Base-by-base conservation (phyloP, 1,284 basidiomycete genomes). In the Leucocoprinus gongylophorus region DNA sequence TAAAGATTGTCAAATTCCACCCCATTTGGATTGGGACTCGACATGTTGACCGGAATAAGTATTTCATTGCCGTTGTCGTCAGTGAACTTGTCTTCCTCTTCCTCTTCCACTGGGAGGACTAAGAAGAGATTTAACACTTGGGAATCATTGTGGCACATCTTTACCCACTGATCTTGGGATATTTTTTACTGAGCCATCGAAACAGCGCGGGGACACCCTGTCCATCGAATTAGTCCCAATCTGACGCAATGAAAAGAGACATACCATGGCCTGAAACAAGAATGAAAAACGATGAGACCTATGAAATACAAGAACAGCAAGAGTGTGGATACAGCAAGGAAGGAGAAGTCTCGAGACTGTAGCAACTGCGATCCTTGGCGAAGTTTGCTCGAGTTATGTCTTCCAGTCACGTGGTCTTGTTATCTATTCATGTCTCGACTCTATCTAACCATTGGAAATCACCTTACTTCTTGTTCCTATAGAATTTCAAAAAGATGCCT, bases 1-100 rank as follows among this genome's bases (percentile, higher is more conserved):
- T 99, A 99, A 46, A 99, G 73, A 65, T 92, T 94, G 72, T 99
- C 97, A 58, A 95, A 94, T 71, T 99, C 97, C 55, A 80, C 77
- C 12, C 89, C 92, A 67, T 99, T 99, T n/a, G 97, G 97, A 69
- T 99, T 99, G 30, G 88, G 80, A 21, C 74, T 68, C 37, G 83
- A 78, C 59, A 91, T 95, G 67, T 95, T 87, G 52, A 95, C 69
- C 6, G 94, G 94, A 46, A 95, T 75, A 48, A 81, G 75, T 54
- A 90, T 73, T 18, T 79, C 74, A 39, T 79, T 73, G 38, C 86
- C 88, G 59, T 88, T 78, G 52, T 80, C 83, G 61, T 83, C 81
- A 18, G 75, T 73, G 23, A 91, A 73, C 59, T 81, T 80, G 26
- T 73, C 72, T 44, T 88, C 85, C 40, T 89, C 88, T 53, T 92